Percentiles rank a stretch among this genome's conserved stretches.
Conservation (phyloP, 768 basidiomycete species). For the Phlebiopsis flavidoalba region DNA sequence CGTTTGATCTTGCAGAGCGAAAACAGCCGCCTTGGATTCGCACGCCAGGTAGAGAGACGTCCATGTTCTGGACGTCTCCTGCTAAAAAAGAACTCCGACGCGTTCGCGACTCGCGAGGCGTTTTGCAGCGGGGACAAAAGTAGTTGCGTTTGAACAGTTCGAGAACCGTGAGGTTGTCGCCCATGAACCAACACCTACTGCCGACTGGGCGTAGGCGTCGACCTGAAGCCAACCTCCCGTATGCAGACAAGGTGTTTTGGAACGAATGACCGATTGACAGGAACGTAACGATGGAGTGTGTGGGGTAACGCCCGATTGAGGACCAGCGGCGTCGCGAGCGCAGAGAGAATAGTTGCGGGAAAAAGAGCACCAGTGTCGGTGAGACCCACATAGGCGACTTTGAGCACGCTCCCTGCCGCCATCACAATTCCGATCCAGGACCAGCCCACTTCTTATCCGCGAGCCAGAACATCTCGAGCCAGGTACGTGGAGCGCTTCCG, state of each 20-base stretch:
- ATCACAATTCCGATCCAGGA: constrained; percentile 12
- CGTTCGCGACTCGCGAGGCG: not conserved
- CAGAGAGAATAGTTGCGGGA: constrained; percentile 14
- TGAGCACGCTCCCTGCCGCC: constrained; percentile 3
- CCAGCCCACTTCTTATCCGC: constrained; percentile 17
- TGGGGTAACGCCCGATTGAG: constrained; percentile 16
- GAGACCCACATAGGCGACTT: constrained; percentile 9
- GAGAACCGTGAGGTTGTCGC: constrained; percentile 10
- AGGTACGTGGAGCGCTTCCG: constrained; percentile 7
- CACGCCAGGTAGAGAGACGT: constrained; percentile 15
- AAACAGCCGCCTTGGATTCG: constrained; percentile 16
- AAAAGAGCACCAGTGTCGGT: constrained; percentile 14
- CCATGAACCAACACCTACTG: constrained; percentile 15
- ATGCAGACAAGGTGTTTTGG: constrained; percentile 5
- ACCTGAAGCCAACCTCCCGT: constrained; percentile 7
- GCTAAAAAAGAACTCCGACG: constrained; percentile 14
- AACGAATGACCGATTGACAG: constrained; percentile 4
- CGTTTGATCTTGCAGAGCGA: not conserved
- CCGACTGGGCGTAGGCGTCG: constrained; percentile 15
- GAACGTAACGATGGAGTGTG: constrained; percentile 10
- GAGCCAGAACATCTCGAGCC: constrained; percentile 21
- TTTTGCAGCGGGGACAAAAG: constrained; percentile 10
- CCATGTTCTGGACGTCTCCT: constrained; percentile 8
- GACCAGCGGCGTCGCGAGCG: constrained; percentile 16
- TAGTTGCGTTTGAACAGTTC: constrained; percentile 14